Base-by-base conservation (phyloP, 2,329 filamentous ascomycete species). In the Phyllosticta paracitricarpa region DNA sequence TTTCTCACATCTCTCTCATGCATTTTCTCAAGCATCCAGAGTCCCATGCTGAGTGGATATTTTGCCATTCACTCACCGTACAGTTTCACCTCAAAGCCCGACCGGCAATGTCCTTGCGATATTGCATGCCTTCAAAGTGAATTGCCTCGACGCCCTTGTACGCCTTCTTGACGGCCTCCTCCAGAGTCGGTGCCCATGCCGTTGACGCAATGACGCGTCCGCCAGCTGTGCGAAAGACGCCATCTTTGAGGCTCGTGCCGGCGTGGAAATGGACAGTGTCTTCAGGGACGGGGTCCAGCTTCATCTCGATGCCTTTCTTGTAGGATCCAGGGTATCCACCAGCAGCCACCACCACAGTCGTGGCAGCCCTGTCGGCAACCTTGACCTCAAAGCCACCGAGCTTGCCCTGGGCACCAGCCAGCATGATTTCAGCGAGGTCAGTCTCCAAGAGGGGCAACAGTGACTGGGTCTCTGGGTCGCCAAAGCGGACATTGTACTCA, bases 191-290 rank as follows among this genome's bases (percentile, higher is more conserved):
- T 0, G 85, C 88, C 1, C 86, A 88, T 1, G 92, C 89, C 48
- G 89, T 96, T n/a, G 91, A 86, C 17, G 93, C 92, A 70, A 99
- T 96, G 35, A 99, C 94, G 62, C 94, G 86, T 0, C 94, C 94
- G 55, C 94, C 94, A 0, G 88, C 83, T 0, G 91, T 93, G 69
- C 86, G 82, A 22, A 97, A 79, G 64, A 85, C 79, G 19, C 77
- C 78, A 40, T 84, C 81, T 22, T 78, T 77, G 9, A 82, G 78
- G 51, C 81, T 81, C 2, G 94, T 99, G 28, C 94, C 94, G 4
- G 94, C 94, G 71, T 99, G 94, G 84, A 99, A 99, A 64, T 97
- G 84, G 64, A 88, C 71, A 3, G 85, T 64, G 83, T 87, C 63
- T 80, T 1, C 17, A 53, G 17, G 72, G 82, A 88, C 66, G 75